Conservation (phyloP, 2,329 filamentous ascomycete species). For the Mariannaea sp. region DNA sequence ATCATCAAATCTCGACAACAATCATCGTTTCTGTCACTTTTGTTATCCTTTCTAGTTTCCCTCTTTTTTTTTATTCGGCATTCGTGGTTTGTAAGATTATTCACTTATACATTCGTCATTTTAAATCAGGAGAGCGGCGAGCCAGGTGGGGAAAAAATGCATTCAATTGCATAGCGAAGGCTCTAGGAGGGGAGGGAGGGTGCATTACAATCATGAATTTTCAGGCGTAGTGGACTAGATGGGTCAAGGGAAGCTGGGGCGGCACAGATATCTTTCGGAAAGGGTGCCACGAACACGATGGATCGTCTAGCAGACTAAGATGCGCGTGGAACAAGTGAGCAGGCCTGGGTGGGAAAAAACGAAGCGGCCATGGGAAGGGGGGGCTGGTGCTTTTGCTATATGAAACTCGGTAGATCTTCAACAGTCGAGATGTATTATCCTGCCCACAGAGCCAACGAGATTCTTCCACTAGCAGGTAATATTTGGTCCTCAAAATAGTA, state of each 20-base stretch:
- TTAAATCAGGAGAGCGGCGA: constrained; percentile 19
- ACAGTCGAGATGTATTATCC: constrained; percentile 10
- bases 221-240: constrained; percentile 29
- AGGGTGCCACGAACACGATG: constrained; percentile 29
- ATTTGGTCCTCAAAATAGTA: no score
- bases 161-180: constrained; percentile 31
- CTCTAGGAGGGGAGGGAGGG: constrained; percentile 17
- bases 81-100: constrained; percentile 32
- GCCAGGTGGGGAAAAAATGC: constrained; percentile 19
- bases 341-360: neutral
- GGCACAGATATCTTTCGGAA: constrained; percentile 25
- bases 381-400: constrained; percentile 12
- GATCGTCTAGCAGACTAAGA: neutral
- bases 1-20: constrained; percentile 17
- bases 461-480: no score
- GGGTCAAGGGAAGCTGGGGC: constrained; percentile 26
- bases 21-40: constrained; percentile 13
- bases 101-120: constrained; percentile 21
- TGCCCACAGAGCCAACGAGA: no score
- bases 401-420: constrained; percentile 13
- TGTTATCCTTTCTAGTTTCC: constrained; percentile 13
- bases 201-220: constrained; percentile 27
- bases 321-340: constrained; percentile 5
- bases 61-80: constrained; percentile 18
- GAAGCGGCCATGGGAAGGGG: constrained; percentile 1